Percentiles rank a stretch among this genome's conserved stretches.
Conservation (phyloP, 306 rosid genomes). For the Canavalia gladiata region DNA sequence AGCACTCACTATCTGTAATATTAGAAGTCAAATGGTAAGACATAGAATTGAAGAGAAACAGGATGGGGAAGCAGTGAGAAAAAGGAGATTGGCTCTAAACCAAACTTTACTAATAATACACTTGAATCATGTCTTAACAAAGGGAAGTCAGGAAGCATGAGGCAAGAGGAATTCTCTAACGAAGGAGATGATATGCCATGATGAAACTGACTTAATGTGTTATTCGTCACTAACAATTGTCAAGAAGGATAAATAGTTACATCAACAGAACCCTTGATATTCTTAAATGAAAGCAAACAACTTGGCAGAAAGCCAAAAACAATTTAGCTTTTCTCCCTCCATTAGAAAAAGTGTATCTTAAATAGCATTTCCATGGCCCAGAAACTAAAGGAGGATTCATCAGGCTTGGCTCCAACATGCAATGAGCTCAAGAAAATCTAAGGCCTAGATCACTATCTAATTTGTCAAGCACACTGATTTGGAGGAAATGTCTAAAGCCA, state of each 20-base stretch:
- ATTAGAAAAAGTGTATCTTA: conserved; percentile 5
- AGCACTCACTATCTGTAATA: conserved; percentile 78
- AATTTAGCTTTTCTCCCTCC: conserved; percentile 13
- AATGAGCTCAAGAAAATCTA: conserved; percentile 7
- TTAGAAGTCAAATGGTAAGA: conserved; percentile 30
- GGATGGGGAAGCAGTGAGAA: not conserved
- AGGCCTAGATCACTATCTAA: conserved; percentile 4
- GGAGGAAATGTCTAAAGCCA: conserved; percentile 9
- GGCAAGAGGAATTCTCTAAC: conserved; percentile 26
- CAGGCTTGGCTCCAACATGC: conserved; percentile 1
- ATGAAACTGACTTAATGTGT: not conserved
- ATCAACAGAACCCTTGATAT: not conserved
- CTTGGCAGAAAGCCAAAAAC: conserved; percentile 3
- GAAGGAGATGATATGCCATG: conserved; percentile 17
- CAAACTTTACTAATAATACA: conserved; percentile 34
- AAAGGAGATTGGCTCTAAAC: conserved; percentile 3
- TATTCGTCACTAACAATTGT: not conserved
- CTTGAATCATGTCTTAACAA: not conserved
- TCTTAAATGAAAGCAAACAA: conserved; percentile 23
- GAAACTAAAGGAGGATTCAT: not conserved
- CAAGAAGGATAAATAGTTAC: not conserved
- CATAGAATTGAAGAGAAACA: not conserved
- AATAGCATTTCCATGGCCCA: conserved; percentile 15
- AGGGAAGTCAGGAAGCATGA: conserved; percentile 27
- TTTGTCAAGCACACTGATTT: not conserved